Evolutionary conservation across 129 eudicot genomes (phyloP), one percentile per base, ranked within the genome.

Genomic region (Helichrysum umbraculigerum): DNA sequence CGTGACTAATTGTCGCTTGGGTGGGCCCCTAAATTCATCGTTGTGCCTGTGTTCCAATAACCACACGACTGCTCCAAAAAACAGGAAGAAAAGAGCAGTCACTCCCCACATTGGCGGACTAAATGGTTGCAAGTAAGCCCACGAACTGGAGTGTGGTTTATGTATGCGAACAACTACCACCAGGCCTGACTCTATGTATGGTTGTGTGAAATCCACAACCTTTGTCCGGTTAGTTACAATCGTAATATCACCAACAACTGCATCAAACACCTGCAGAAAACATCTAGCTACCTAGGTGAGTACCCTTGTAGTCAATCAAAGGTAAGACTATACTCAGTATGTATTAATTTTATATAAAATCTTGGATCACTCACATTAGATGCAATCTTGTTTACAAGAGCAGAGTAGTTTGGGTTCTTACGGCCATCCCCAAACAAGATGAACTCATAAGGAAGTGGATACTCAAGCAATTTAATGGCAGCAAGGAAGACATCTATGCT

Each of bases 81-180:
- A 57, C 30, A 57, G 7, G 63, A 57, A 57, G 28, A 57, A 9
- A 57, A 57, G 28, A 57, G 25, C 63, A 19, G 17, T 17, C 0
- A 57, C 28, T 5, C 28, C 63, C 63, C 63, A 57, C 25, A 57
- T 15, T 0, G 28, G 25, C 63, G 9, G 25, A 57, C 63, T 57
- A 57, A 57, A 57, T 19, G 63, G 28, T 57, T 57, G 63, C 63
- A 57, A 57, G 63, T 57, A 57, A 17, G 28, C 63, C 63, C 63
- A 57, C n/a, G 63, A 57, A 21, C 28, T 57, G 11, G 63, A 57
- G 8, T 57, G 63, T 21, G 63, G 63, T 57, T 57, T 57, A 57
- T 57, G 63, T 57, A 57, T 19, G 9, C 7, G 63, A 7, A 57
- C 63, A 57, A 57, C 63, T 57, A 57, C 63, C n/a, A 57, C 63